Evolutionary conservation across 169 alveolate species (phyloP), one percentile per base, ranked within the genome.

Genomic region (Cryptosporidium parvum): DNA sequence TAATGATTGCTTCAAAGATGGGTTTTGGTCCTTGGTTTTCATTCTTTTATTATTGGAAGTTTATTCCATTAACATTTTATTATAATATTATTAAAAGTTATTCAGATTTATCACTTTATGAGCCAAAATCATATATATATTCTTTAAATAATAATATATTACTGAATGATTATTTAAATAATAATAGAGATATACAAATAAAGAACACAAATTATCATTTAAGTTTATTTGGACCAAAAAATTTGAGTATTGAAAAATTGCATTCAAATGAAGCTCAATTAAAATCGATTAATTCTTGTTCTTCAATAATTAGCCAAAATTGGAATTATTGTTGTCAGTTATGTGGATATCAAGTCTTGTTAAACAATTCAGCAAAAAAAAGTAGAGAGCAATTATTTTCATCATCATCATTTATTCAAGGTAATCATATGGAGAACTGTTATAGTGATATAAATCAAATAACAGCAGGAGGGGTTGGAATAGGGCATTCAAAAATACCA

Each of bases 21-120:
- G 89, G 89, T 5, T 80, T 65, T 31, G 89, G 89, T 42, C 89
- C 89, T 62, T 80, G 89, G 89, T 62, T 80, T 26, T 65, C 89
- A 16, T 33, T 80, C 29, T 62, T 62, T 31, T 59, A 80, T 33
- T 80, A 80, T 51, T 80, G 89, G 89, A 80, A 80, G 59, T 80
- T 80, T 33, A 62, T 80, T 59, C 89, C 75, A 31, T n/a, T 80
- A 14, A 59, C 89, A 10, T 80, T 80, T 45, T 80, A 80, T 18
- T 80, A 80, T 21, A 80, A 80, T 65, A 80, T 62, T 18, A 80
- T 80, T 29, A 73, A 58, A 26, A 35, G 51, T 35, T 48, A 3
- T 48, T 51, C 39, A 26, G 86, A 73, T 42, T 73, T 73, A 35
- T 33, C 71, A 4, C 23, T 33, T 29, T 53, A 23, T 3, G 89